Evolutionary conservation across 345 rosid species (phyloP), one percentile per base, ranked within the genome.

Genomic region (Xanthoceras sorbifolium): DNA sequence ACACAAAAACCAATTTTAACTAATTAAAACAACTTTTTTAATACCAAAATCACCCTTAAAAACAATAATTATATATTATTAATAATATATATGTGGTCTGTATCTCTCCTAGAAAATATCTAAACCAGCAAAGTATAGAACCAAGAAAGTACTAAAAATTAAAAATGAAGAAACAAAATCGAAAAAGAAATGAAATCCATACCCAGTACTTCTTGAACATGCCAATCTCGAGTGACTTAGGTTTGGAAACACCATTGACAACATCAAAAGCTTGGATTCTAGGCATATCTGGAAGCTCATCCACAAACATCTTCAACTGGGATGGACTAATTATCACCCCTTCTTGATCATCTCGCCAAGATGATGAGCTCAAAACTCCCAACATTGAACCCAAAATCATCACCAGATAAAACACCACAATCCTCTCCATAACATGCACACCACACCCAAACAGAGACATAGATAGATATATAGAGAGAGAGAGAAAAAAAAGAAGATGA

Each of bases 171-270:
- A 32, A 25, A 17, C 22, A 52, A 8, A 14, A 22, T 18, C 66
- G 28, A 32, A 11, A 40, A 64, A 14, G 31, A 64, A 70, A 44
- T 10, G 15, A 60, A 31, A 71, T 17, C 29, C 61, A 67, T 85
- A 96, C 99, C 99, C 97, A 93, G 78, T 74, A 75, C 60, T 79
- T 92, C 79, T 28, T 34, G 84, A 77, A 96, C 98, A 96, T 96
- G 86, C 95, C 97, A 80, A 96, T 93, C 22, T 78, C 44, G 40
- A 96, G 84, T 15, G 80, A 79, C 77, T 79, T 89, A 9, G 93
- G 59, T 71, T 75, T 86, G 71, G 85, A 80, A 60, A 64, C 73
- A 34, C 89, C 89, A 62, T 80, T 64, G 11, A 77, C 79, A n/a
- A 84, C 54, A 28, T 81, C 70, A 67, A 69, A 93, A 28, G 89